Conservation (phyloP, 208 protist species). For the Trypanosoma platydactyli region DNA sequence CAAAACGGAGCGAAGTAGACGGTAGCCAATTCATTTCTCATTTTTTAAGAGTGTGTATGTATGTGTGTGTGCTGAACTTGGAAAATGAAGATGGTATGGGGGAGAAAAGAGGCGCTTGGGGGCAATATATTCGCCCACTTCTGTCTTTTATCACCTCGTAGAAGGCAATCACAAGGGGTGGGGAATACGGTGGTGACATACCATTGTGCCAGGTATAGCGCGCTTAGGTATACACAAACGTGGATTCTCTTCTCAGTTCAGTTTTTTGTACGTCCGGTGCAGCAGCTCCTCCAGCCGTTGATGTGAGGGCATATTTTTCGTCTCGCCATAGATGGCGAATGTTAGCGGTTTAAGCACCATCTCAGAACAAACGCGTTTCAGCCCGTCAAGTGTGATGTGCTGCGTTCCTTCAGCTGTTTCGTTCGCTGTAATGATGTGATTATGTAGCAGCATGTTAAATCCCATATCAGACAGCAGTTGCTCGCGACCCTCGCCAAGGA, state of each 20-base stretch:
- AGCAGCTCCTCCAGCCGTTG: slow-evolving; percentile 51
- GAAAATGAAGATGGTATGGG: too few species aligned
- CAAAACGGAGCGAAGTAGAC: too few species aligned
- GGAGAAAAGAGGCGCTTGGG: too few species aligned
- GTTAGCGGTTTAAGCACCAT: slow-evolving; percentile 71
- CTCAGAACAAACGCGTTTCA: slow-evolving; percentile 59
- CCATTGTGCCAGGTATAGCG: too few species aligned
- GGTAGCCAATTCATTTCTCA: too few species aligned
- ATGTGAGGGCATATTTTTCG: slow-evolving; percentile 58
- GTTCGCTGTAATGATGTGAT: slow-evolving; percentile 73
- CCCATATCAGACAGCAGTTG: slow-evolving; percentile 89
- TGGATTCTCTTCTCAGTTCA: slow-evolving; percentile 28
- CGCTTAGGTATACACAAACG: too few species aligned
- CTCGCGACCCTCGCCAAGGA: slow-evolving; percentile 80
- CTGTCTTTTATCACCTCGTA: too few species aligned
- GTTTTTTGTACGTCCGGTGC: slow-evolving; percentile 41
- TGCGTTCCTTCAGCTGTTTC: slow-evolving; percentile 70
- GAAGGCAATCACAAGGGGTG: too few species aligned
- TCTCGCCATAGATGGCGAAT: slow-evolving; percentile 81
- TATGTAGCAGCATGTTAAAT: slow-evolving; percentile 82
- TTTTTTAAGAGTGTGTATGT: too few species aligned
- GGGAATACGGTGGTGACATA: too few species aligned
- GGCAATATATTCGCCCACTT: too few species aligned
- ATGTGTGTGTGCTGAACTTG: too few species aligned
- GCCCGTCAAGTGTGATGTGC: slow-evolving; percentile 66